Base-by-base conservation (phyloP, 2,329 filamentous ascomycete species). In the Paracorniculantispora psalliotae region DNA sequence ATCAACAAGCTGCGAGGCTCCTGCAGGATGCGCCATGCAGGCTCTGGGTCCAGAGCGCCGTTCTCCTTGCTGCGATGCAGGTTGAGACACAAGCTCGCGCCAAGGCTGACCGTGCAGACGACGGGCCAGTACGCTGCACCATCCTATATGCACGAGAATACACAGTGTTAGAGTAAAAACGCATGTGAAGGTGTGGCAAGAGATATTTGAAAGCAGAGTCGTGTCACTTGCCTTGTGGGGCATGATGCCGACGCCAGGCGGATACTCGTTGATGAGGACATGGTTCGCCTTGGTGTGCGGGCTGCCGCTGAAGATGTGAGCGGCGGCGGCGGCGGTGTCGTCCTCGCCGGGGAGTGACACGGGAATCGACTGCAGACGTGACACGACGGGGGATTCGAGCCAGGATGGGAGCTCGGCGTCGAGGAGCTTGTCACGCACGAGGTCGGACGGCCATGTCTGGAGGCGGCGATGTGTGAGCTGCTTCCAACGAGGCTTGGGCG, bases 241-340 rank as follows among this genome's bases (percentile, higher is more conserved):
- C 90, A 97, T 96, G 64, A 97, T 97, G n/a, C 93, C 93, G 63
- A 96, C 84, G 2, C 90, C 91, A 0, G 90, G 85, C 1, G 81
- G 80, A 72, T 97, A 99, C 72, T 97, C 92, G 69, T 99, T 99
- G 66, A 97, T 86, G 39, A 97, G 79, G 48, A 96, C 91, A 74
- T 97, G 94, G 67, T 97, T 99, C 2, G 93, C 91, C 4, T 78
- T 79, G 19, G 77, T 67, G 68, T 97, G 92, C 5, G 90, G 90
- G 53, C 92, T 90, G 21, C 78, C 70, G 19, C 73, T 70, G 66
- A 87, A 87, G 7, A 87, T 71, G 65, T 82, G 73, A 2, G 17
- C 15, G 13, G 56, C 48, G 43, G 48, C 47, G 19, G 59, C 50
- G 21, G 37, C 19, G 19, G 47, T 48, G 43, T 56, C 47, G n/a